Evolutionary conservation across 768 basidiomycete genomes (phyloP), one percentile per base, ranked within the genome.

Genomic region (Psilocybe sp.): DNA sequence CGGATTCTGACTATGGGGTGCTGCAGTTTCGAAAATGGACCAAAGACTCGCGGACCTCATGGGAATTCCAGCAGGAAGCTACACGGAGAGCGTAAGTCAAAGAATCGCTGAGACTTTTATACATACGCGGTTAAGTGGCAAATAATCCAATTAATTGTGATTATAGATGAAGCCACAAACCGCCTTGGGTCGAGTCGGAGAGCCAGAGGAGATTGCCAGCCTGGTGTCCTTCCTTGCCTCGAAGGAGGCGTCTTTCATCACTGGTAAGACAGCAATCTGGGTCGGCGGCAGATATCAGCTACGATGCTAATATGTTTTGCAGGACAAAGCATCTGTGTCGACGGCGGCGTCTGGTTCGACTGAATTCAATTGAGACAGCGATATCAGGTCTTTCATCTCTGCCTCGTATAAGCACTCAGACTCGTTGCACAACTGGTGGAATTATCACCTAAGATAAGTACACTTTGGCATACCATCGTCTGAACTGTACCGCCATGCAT

Each of bases 151-250:
- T n/a, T n/a, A n/a, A n/a, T 28, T 45, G 20, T 14, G 44, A 14
- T 32, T 51, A 31, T 32, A 46, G 37, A 20, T 10, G 28, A 55
- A 46, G n/a, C 36, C 34, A 18, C 51, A 36, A 9, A 46, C 46
- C 31, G 44, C 59, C 4, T 20, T 62, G 13, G 59, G 60, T 35
- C 52, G 60, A 4, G 36, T 56, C 9, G 64, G 60, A 13, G 50
- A 61, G 15, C 62, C 69, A 0, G 60, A 68, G 31, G 62, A 70
- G 40, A 44, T 71, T 10, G 69, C 72, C 16, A 56, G 57, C 5
- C 20, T 66, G 3, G 68, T 72, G 1, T 68, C 68, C 6, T 71
- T 61, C 41, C 52, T 72, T 4, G 62, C 63, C 10, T 69, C 69
- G 7, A 60, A 63, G 19, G 67, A 66, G 16, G 62, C 69, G 2